Percentiles rank a stretch among this genome's conserved stretches.
phyloP scores from a whole-genome alignment of 2,329 filamentous ascomycete species.

The Colletotrichum camelliae region DNA sequence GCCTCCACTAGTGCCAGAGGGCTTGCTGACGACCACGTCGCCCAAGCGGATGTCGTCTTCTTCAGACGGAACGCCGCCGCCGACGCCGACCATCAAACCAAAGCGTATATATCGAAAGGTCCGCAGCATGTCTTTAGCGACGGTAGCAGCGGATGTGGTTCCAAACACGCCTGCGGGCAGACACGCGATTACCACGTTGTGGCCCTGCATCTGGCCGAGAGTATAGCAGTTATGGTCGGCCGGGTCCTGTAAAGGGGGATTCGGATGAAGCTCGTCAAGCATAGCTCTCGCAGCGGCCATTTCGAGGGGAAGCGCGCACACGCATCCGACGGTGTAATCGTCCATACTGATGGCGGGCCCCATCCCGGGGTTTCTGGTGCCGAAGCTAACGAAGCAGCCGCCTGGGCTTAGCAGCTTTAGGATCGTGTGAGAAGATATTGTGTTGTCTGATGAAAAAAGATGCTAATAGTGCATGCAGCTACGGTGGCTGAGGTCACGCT shows the following conservation, averaged over 20 bases:
- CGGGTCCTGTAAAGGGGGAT: neutral
- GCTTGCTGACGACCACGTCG: slow-evolving; percentile 28
- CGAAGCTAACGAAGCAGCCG: neutral
- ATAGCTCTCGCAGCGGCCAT: slow-evolving; percentile 31
- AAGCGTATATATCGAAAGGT: slow-evolving; percentile 30
- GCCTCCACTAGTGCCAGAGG: neutral
- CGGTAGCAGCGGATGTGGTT: slow-evolving; percentile 27
- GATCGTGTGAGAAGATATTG: neutral
- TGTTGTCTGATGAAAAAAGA: neutral
- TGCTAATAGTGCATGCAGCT: neutral
- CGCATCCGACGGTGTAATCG: slow-evolving; percentile 35
- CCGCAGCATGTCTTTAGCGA: slow-evolving; percentile 30
- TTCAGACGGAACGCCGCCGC: slow-evolving; percentile 26
- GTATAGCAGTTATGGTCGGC: slow-evolving; percentile 27
- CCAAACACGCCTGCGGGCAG: slow-evolving; percentile 32
- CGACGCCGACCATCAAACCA: slow-evolving; percentile 31
- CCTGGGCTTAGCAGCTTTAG: neutral
- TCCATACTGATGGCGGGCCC: neutral
- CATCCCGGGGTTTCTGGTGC: neutral
- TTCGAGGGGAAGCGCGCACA: slow-evolving; percentile 36
- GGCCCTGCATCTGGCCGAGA: slow-evolving; percentile 25
- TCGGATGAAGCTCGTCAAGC: slow-evolving; percentile 32
- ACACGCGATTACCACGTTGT: slow-evolving; percentile 39
- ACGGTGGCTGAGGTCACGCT: neutral
- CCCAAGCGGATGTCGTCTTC: slow-evolving; percentile 30